phyloP scores from a whole-genome alignment of 352 stramenopile species.

The Phytopythium chamaehyphon region DNA sequence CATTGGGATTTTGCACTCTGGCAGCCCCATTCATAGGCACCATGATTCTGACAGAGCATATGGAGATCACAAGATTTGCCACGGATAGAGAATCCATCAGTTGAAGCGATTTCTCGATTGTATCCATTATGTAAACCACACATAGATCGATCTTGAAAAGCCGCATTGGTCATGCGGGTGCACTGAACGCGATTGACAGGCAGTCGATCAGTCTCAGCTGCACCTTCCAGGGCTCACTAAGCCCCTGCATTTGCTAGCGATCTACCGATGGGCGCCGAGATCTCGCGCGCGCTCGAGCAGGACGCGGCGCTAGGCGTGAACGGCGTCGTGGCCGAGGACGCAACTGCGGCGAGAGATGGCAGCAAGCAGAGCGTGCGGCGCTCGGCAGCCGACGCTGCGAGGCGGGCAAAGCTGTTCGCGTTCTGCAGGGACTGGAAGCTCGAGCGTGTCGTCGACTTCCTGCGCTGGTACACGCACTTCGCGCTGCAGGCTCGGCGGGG shows the following conservation, averaged over 20 bases:
- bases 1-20: no score
- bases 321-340: slow-evolving; percentile 31
- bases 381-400: slow-evolving; percentile 33
- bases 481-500: slow-evolving; percentile 6
- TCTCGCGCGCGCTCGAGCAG: slow-evolving; percentile 39
- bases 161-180: no score
- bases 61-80: no score
- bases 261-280: slow-evolving; percentile 31
- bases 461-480: slow-evolving; percentile 58
- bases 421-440: slow-evolving; percentile 68
- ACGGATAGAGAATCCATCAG: no score
- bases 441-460: slow-evolving; percentile 34
- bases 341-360: neutral
- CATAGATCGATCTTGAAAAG: no score
- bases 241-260: neutral
- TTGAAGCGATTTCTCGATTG: no score
- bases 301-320: slow-evolving; percentile 34
- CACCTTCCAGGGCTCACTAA: no score
- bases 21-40: no score
- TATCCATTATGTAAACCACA: no score
- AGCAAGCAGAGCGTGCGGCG: slow-evolving; percentile 17
- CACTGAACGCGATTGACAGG: no score
- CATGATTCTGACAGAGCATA: no score
- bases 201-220: no score
- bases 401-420: slow-evolving; percentile 40